Conservation (phyloP, 202 grass and related monocot species). For the Sporobolus alterniflorus region DNA sequence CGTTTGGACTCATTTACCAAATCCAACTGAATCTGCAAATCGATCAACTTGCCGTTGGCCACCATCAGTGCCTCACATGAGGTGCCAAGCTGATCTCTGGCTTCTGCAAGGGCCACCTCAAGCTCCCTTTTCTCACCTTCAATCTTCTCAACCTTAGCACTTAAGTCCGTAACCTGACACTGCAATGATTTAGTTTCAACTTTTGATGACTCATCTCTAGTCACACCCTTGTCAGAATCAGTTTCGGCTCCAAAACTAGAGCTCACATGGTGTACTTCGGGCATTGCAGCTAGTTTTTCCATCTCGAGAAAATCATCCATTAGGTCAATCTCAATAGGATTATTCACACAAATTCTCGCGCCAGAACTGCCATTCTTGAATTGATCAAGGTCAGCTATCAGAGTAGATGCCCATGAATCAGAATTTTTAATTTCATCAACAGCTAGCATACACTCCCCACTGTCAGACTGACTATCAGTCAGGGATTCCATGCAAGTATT, state of each 20-base stretch:
- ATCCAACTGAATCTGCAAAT: slow-evolving; percentile 68
- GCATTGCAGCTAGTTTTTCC: slow-evolving; percentile 84
- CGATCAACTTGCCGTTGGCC: slow-evolving; percentile 60
- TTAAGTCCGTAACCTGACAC: slow-evolving; percentile 43
- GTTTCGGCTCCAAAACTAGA: slow-evolving; percentile 48
- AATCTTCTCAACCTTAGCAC: slow-evolving; percentile 52
- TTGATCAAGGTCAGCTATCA: slow-evolving; percentile 86
- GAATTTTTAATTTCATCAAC: slow-evolving; percentile 75
- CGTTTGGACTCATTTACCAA: slow-evolving; percentile 59
- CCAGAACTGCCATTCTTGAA: slow-evolving; percentile 59
- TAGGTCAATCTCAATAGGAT: slow-evolving; percentile 69
- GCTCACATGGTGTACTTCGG: slow-evolving; percentile 46
- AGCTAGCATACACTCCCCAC: slow-evolving; percentile 62
- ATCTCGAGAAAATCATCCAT: slow-evolving; percentile 99
- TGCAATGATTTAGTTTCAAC: slow-evolving; percentile 50
- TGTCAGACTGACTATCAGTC: slow-evolving; percentile 86
- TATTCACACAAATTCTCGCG: slow-evolving; percentile 51
- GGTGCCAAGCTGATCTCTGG: slow-evolving; percentile 51
- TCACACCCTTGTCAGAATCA: slow-evolving; percentile 53
- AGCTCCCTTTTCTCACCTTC: slow-evolving; percentile 73
- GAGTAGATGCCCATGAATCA: slow-evolving; percentile 82
- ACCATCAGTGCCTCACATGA: slow-evolving; percentile 50
- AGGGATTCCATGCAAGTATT: slow-evolving; percentile 67
- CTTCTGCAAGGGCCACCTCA: slow-evolving; percentile 53
- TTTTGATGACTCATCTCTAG: slow-evolving; percentile 40